A percentile compares a stretch with the other conserved stretches of the same genome.
Evolutionary conservation across 2,329 filamentous ascomycete species (phyloP).

Genomic region (Colletotrichum plurivorum): DNA sequence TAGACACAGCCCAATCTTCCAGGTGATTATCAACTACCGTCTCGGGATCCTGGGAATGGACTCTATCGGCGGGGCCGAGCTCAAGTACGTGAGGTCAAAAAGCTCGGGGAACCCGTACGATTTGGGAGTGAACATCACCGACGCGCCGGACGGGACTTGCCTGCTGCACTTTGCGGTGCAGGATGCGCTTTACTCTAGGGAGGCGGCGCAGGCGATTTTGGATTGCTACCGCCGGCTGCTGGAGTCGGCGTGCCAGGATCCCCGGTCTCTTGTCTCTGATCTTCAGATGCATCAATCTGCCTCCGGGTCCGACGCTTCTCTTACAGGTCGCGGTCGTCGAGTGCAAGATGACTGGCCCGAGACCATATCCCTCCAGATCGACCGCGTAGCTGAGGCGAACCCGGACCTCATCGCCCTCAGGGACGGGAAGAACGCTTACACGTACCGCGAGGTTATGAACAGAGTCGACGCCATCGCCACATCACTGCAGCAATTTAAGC

Average conservation of each 20-base stretch:
- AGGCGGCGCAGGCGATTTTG: constrained; percentile 2
- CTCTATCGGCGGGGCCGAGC: neutral
- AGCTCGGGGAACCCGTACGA: constrained; percentile 23
- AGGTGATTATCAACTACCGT: constrained; percentile 55
- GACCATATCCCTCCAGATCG: constrained; percentile 5
- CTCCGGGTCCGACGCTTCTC: neutral
- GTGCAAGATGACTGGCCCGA: neutral
- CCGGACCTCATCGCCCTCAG: constrained; percentile 9
- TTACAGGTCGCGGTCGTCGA: neutral
- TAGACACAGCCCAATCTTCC: constrained; percentile 62
- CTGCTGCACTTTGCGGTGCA: constrained; percentile 6
- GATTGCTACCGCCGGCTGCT: neutral
- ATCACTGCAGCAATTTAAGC: constrained; percentile 36
- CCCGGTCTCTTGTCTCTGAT: neutral
- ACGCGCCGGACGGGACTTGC: neutral
- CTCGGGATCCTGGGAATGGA: constrained; percentile 39
- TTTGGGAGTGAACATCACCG: constrained; percentile 18
- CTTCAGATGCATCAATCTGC: constrained; percentile 3
- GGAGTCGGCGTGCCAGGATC: neutral
- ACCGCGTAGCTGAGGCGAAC: neutral
- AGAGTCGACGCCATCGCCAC: constrained; percentile 1
- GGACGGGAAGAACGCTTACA: neutral
- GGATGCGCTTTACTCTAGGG: constrained; percentile 3
- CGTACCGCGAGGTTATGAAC: neutral
- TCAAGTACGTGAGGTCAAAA: constrained; percentile 5